Base-by-base conservation (phyloP, 1,284 basidiomycete species). In the Heimioporus retisporus region DNA sequence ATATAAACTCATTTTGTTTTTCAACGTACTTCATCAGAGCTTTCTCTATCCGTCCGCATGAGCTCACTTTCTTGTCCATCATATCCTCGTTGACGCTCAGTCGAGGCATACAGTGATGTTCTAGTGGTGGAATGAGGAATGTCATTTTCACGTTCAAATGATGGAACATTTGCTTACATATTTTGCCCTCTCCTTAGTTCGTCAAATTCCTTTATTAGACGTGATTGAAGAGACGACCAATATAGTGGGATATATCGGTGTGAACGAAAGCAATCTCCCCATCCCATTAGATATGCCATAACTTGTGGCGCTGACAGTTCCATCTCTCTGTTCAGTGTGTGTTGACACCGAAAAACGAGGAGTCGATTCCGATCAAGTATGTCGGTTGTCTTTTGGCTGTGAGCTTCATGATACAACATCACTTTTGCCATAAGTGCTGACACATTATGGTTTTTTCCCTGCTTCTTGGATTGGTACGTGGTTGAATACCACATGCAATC, bases 401-500 rank as follows among this genome's bases (percentile, higher is more conserved):
- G 18, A 3, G 5, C 2, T 10, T 50, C n/a, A 10, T 68, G 61
- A 43, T 60, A 68, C 3, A 63, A 14, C 0, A 60, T n/a, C 4
- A 50, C 6, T 7, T 64, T 61, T 1, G 66, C 50, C 61, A 68
- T 62, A 10, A 68, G 4, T 2, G 57, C 69, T 1, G 64, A 71
- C 0, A 63, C 23, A 8, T 71, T 82, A 11, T 68, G 57, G 0
- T 64, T 70, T 4, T 66, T 63, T 0, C 62, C 35, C 57, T 81
- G 79, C 23, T 76, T 77, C 61, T 82, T 82, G 0, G 70, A 64
- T 0, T 72, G 63, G 57, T 82, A 82, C 0, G 53, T 58, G 0
- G 77, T 75, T 1, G 72, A 69, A 55, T 82, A 82, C 28, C 63
- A 77, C 11, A 72, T 62, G 0, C 73, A 35, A 1, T 73, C 61